Conservation (phyloP, 768 basidiomycete genomes). For the Chalciporus sphaerocephalus region DNA sequence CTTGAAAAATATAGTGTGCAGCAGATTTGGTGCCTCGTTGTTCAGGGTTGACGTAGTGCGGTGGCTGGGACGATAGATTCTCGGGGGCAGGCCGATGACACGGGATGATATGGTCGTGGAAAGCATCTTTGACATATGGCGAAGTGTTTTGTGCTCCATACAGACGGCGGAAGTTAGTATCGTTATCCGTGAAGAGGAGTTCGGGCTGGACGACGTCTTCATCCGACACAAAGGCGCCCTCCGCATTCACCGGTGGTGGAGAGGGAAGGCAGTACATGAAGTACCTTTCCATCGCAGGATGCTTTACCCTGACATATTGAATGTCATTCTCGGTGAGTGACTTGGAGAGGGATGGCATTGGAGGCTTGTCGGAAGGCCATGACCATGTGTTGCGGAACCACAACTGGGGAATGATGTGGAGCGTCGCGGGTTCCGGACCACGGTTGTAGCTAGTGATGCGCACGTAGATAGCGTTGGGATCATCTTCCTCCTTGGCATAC, state of each 20-base stretch:
- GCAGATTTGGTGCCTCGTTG: conserved; percentile 88
- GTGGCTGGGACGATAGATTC: conserved; percentile 7
- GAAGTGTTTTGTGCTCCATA: conserved; percentile 85
- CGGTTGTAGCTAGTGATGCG: conserved; percentile 97
- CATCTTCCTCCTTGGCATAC: conserved; percentile 97
- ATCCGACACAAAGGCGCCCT: conserved; percentile 59
- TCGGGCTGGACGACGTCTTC: conserved; percentile 71
- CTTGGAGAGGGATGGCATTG: conserved; percentile 57
- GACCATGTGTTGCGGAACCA: conserved; percentile 99
- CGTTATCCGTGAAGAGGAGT: conserved; percentile 93
- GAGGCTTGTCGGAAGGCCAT: conserved; percentile 70
- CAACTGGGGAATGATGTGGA: conserved; percentile 92
- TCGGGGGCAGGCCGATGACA: conserved; percentile 64
- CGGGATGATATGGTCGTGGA: conserved; percentile 95
- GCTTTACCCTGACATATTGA: conserved; percentile 64
- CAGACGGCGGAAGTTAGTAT: conserved; percentile 90
- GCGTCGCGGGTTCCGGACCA: conserved; percentile 88
- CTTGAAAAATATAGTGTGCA: conserved; percentile 82
- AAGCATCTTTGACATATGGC: conserved; percentile 90
- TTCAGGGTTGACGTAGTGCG: conserved; percentile 75
- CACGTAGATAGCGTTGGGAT: conserved; percentile 82
- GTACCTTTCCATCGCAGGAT: conserved; percentile 69
- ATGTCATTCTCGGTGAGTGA: conserved; percentile 47
- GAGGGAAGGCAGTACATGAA: conserved; percentile 88
- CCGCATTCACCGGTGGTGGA: conserved; percentile 81